phyloP scores from a whole-genome alignment of 2,329 filamentous ascomycete species.

The Spiromastix sp. region DNA sequence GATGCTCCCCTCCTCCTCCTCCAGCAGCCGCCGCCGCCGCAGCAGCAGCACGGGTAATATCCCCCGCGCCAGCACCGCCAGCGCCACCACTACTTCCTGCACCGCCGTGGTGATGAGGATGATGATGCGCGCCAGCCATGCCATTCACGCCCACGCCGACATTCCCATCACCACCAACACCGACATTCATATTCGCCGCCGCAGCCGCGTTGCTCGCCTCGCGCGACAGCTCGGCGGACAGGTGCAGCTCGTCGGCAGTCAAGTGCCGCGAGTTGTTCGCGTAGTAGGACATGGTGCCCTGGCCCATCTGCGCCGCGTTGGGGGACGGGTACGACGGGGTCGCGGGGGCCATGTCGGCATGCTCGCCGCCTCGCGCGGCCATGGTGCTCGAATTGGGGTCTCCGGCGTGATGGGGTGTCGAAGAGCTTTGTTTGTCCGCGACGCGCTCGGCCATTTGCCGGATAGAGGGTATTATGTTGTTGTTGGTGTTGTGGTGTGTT shows the following conservation, averaged over 20 bases:
- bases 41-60: slow-evolving; percentile 27
- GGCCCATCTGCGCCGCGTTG: slow-evolving; percentile 34
- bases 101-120: too few relatives aligned
- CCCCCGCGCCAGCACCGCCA: slow-evolving; percentile 23
- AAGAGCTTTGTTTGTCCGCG: slow-evolving; percentile 8
- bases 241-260: slow-evolving; percentile 37
- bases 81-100: slow-evolving; percentile 29
- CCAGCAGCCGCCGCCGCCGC: slow-evolving; percentile 12
- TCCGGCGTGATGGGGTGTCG: slow-evolving; percentile 25
- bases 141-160: slow-evolving; percentile 25
- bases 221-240: slow-evolving; percentile 38
- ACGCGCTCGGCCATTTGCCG: slow-evolving; percentile 10
- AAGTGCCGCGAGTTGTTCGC: slow-evolving; percentile 28
- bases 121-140: slow-evolving; percentile 26
- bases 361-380: slow-evolving; percentile 32
- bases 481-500: too few relatives aligned
- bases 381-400: slow-evolving; percentile 12
- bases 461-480: slow-evolving; percentile 1
- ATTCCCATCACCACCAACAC: slow-evolving; percentile 26
- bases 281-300: slow-evolving; percentile 34
- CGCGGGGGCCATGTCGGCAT: slow-evolving; percentile 32
- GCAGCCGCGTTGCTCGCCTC: too few relatives aligned
- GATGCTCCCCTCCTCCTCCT: slow-evolving; percentile 8
- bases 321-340: slow-evolving; percentile 36
- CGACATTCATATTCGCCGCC: slow-evolving; percentile 32